phyloP scores from a whole-genome alignment of 495 filamentous ascomycete genomes.

The Aspergillus indologenus region DNA sequence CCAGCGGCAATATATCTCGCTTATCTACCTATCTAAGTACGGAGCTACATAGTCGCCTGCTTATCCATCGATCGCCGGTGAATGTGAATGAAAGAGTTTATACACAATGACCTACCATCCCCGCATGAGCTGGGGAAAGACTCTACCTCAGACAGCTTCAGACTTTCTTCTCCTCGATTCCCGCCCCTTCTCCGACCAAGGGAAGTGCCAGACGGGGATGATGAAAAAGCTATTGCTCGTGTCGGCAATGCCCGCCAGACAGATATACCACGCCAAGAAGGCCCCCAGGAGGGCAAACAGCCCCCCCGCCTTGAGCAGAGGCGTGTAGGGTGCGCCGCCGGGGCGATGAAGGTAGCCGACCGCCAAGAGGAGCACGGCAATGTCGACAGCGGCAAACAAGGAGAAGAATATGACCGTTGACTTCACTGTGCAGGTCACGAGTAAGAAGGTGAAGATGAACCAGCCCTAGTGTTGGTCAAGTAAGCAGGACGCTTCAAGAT shows the following conservation, averaged over 20 bases:
- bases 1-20: too few species aligned
- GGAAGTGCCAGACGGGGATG: slow-evolving; percentile 86
- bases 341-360: slow-evolving; percentile 57
- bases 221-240: slow-evolving; percentile 79
- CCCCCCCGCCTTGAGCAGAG: slow-evolving; percentile 68
- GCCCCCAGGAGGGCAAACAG: slow-evolving; percentile 76
- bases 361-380: slow-evolving; percentile 77
- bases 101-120: too few species aligned
- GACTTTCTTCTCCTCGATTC: slow-evolving; percentile 27
- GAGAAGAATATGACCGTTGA: slow-evolving; percentile 90
- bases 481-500: too few species aligned
- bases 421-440: slow-evolving; percentile 77
- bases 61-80: too few species aligned
- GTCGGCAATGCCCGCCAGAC: slow-evolving; percentile 84
- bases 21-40: too few species aligned
- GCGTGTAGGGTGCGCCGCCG: slow-evolving; percentile 39
- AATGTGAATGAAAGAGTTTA: too few species aligned
- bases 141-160: not conserved
- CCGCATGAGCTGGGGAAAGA: too few species aligned
- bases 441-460: slow-evolving; percentile 86
- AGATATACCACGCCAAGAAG: slow-evolving; percentile 89
- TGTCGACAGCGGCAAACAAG: slow-evolving; percentile 82
- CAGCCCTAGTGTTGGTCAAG: slow-evolving; percentile 52
- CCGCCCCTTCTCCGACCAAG: slow-evolving; percentile 82
- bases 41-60: too few species aligned